Conservation (phyloP, 805 yeast species). For the Candida khao-thaluensis region DNA sequence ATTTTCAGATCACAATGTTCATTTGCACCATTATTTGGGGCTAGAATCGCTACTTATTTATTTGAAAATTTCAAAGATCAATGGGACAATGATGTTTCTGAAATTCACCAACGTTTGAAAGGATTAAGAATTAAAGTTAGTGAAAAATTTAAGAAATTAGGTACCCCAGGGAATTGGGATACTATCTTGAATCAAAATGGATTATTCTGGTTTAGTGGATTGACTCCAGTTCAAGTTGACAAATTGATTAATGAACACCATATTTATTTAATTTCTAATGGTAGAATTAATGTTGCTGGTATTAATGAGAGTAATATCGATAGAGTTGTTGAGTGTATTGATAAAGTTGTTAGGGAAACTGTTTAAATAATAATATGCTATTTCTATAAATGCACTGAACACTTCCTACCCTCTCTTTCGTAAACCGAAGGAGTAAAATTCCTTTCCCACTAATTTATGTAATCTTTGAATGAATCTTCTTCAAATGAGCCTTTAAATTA, state of each 20-base stretch:
- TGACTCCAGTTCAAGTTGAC: constrained; percentile 32
- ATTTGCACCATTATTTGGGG: constrained; percentile 49
- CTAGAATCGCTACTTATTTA: constrained; percentile 37
- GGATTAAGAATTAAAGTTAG: constrained; percentile 29
- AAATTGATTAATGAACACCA: constrained; percentile 34
- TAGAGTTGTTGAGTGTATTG: constrained; percentile 35
- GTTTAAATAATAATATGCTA: constrained; percentile 3
- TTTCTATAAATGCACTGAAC: constrained; percentile 4
- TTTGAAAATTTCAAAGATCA: constrained; percentile 24
- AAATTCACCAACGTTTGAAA: constrained; percentile 31
- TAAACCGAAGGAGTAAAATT: too few species aligned
- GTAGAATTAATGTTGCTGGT: constrained; percentile 48
- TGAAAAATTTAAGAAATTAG: constrained; percentile 28
- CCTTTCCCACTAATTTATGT: not conserved
- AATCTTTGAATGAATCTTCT: constrained; percentile 49
- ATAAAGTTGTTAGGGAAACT: constrained; percentile 30
- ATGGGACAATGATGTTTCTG: constrained; percentile 39
- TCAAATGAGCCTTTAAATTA: constrained; percentile 58
- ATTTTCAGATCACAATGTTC: constrained; percentile 42
- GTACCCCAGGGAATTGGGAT: constrained; percentile 47
- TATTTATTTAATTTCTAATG: constrained; percentile 37
- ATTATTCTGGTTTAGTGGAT: constrained; percentile 46
- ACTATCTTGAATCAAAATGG: constrained; percentile 38
- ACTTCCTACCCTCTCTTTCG: constrained; percentile 1
- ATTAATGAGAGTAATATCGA: constrained; percentile 40